These are phyloP conservation scores for Metschnikowia drakensbergensis DNA, from an alignment of 805 yeast species.

Conservation along the genomic window DNA sequence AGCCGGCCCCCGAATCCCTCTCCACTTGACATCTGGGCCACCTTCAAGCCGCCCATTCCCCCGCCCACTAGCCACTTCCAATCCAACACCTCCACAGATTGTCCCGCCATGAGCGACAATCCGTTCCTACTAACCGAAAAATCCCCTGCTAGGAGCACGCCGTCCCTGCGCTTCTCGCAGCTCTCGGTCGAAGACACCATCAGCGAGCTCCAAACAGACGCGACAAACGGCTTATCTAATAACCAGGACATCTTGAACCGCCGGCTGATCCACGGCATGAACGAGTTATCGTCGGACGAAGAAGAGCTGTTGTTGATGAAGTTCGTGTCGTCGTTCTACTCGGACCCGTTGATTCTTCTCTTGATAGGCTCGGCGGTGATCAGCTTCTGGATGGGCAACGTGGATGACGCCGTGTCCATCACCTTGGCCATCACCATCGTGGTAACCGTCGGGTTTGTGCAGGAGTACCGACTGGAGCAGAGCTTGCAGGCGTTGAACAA, in stretches of 20 bases:
- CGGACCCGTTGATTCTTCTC: slow-evolving; percentile 85
- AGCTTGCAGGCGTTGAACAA: slow-evolving; percentile 89
- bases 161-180: slow-evolving; percentile 63
- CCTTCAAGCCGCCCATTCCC: no score
- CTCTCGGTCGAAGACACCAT: slow-evolving; percentile 64
- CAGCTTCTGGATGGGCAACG: slow-evolving; percentile 90
- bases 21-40: no score
- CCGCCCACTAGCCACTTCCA: no score
- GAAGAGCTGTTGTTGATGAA: slow-evolving; percentile 69
- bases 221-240: slow-evolving; percentile 56
- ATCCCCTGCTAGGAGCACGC: slow-evolving; percentile 29
- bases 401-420: slow-evolving; percentile 92
- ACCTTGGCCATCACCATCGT: slow-evolving; percentile 90
- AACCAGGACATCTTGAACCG: slow-evolving; percentile 69
- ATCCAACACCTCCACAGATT: no score
- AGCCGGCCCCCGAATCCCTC: no score
- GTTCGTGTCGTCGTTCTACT: slow-evolving; percentile 76
- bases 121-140: slow-evolving; percentile 30
- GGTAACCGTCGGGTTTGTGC: slow-evolving; percentile 95
- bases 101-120: slow-evolving; percentile 23
- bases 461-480: slow-evolving; percentile 93
- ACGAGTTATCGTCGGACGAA: slow-evolving; percentile 74
- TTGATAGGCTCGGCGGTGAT: slow-evolving; percentile 86
- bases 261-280: slow-evolving; percentile 71
- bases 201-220: slow-evolving; percentile 58